A percentile compares a stretch with the other conserved stretches of the same genome.
Conservation (phyloP, 805 yeast species). For the Zygotorulaspora danielsina region DNA sequence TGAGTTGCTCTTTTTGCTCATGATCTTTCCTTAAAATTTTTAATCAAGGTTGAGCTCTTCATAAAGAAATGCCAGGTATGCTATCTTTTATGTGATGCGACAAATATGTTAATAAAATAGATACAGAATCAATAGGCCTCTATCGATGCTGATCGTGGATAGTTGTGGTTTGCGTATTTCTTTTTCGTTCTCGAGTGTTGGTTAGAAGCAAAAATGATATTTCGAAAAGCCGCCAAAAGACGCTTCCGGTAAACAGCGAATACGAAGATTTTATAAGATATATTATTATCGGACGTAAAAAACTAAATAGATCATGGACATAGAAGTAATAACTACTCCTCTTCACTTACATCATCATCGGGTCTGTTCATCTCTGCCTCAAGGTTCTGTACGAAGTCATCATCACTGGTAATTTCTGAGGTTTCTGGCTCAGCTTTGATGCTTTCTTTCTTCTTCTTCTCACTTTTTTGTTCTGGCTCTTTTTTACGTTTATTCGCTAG, state of each 20-base stretch:
- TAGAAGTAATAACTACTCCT: too few relatives aligned
- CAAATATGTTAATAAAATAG: too few relatives aligned
- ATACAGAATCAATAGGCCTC: too few relatives aligned
- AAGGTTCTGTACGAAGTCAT: conserved; percentile 33
- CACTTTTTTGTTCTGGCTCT: conserved; percentile 6
- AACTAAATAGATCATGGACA: too few relatives aligned
- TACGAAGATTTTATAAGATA: too few relatives aligned
- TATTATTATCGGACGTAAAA: too few relatives aligned
- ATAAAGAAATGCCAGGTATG: too few relatives aligned
- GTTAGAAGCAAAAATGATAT: conserved; percentile 1
- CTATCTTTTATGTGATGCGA: too few relatives aligned
- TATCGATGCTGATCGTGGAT: too few relatives aligned
- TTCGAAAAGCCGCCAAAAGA: not conserved
- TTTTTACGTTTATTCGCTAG: conserved; percentile 20
- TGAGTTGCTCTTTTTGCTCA: conserved; percentile 5
- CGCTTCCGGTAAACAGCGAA: too few relatives aligned
- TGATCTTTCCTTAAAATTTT: not conserved
- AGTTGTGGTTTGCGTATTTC: too few relatives aligned
- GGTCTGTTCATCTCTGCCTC: conserved; percentile 34
- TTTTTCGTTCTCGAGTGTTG: not conserved
- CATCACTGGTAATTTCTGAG: conserved; percentile 31
- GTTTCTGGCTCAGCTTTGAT: not conserved
- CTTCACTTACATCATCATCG: conserved; percentile 32
- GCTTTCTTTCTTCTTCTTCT: conserved; percentile 8
- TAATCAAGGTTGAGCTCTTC: not conserved